These are phyloP conservation scores for Thielaviopsis musarum DNA, from an alignment of 2,329 filamentous ascomycete genomes.

Conservation along the genomic window DNA sequence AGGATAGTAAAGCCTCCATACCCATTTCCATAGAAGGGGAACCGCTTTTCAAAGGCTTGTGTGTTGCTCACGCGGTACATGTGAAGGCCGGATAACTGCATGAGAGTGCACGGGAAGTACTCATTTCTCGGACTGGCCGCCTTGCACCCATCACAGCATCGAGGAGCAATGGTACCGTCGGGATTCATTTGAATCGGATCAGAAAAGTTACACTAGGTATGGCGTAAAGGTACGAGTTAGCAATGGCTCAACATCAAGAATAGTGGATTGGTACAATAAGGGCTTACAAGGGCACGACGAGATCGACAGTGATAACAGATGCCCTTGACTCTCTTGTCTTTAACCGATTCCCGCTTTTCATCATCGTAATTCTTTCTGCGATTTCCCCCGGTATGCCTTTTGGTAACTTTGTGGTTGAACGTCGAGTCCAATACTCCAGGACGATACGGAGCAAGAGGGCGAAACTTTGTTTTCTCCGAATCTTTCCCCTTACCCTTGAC, in stretches of 20 bases:
- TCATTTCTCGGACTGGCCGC: background rate
- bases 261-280: background rate
- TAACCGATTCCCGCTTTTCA: background rate
- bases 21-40: background rate
- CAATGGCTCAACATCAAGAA: no score
- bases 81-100: background rate
- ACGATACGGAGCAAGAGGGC: no score
- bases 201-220: no score
- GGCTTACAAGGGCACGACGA: background rate
- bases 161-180: no score
- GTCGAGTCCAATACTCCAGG: no score
- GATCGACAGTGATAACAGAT: background rate
- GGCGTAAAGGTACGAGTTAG: no score
- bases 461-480: no score
- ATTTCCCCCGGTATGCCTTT: background rate
- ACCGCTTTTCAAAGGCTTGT: background rate
- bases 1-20: background rate
- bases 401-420: background rate
- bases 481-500: no score
- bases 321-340: background rate
- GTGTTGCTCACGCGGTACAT: background rate
- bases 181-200: no score
- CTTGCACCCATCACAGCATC: background rate
- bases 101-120: background rate
- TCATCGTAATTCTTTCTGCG: background rate